These are phyloP conservation scores for Aspergillus ochraceus DNA, from an alignment of 2,329 filamentous ascomycete species.

Conservation along the genomic window DNA sequence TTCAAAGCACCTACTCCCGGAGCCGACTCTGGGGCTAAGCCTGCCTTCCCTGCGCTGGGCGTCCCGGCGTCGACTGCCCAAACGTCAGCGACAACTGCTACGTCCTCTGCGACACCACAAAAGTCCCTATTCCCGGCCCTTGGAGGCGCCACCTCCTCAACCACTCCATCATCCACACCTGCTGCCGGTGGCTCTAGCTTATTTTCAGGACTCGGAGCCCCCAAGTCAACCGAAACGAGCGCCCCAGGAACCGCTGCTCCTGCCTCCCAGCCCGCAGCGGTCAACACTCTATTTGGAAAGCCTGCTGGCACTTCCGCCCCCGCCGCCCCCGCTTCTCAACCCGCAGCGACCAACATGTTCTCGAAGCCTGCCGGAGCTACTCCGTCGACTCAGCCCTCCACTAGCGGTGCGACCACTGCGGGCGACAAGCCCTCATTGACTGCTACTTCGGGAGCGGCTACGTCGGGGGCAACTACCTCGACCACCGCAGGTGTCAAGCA, in stretches of 20 bases:
- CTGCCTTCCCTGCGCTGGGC: conserved; percentile 28
- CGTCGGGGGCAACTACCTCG: conserved; percentile 16
- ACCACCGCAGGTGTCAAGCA: conserved; percentile 26
- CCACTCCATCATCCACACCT: conserved; percentile 32
- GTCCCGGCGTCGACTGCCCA: conserved; percentile 18
- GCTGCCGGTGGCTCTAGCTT: conserved; percentile 28
- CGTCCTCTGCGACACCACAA: conserved; percentile 34
- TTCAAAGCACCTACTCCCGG: conserved; percentile 30
- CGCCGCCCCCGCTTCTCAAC: conserved; percentile 19
- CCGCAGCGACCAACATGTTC: conserved; percentile 21
- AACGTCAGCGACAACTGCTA: conserved; percentile 24
- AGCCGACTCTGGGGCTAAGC: conserved; percentile 26
- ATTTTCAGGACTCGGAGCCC: conserved; percentile 30
- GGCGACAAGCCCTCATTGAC: conserved; percentile 24
- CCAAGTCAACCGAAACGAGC: conserved; percentile 30
- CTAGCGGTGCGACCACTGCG: conserved; percentile 21
- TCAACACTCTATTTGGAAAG: conserved; percentile 27
- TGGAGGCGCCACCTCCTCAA: conserved; percentile 30
- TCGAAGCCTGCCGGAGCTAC: conserved; percentile 28
- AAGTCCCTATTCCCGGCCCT: conserved; percentile 34
- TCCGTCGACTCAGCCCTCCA: conserved; percentile 23
- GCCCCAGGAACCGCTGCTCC: conserved; percentile 26
- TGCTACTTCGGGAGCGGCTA: conserved; percentile 34
- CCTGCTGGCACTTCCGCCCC: conserved; percentile 22
- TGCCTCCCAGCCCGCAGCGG: conserved; percentile 21